phyloP scores from a whole-genome alignment of 1,284 basidiomycete species.

The Cronartium ribicola region DNA sequence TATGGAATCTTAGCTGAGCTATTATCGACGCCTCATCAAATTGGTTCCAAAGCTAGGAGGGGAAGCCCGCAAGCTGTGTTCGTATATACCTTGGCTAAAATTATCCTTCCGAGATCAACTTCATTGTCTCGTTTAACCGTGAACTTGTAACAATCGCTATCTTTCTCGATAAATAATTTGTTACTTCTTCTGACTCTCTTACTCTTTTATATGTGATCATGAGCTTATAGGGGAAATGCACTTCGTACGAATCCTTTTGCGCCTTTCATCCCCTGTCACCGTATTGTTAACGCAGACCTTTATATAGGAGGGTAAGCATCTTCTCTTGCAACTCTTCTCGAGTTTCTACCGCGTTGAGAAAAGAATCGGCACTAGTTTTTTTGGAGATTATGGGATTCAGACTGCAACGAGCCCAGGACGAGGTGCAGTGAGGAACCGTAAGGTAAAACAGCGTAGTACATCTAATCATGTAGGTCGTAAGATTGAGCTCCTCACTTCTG shows the following conservation, averaged over 20 bases:
- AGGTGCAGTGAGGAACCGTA: neutral
- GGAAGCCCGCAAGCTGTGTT: conserved; percentile 7
- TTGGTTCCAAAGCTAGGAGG: neutral
- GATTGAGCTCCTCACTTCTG: neutral
- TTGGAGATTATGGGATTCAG: conserved; percentile 5
- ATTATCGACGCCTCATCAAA: neutral
- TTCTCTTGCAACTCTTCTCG: neutral
- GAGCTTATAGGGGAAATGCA: conserved; percentile 55
- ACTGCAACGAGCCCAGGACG: neutral
- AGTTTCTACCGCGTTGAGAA: too few species aligned
- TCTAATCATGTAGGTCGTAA: conserved; percentile 7
- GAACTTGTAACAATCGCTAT: too few species aligned
- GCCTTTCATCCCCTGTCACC: conserved; percentile 64
- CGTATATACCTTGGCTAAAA: neutral
- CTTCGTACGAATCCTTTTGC: conserved; percentile 63
- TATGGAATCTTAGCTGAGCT: conserved; percentile 8
- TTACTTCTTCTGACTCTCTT: neutral
- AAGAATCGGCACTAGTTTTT: neutral
- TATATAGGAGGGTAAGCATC: conserved; percentile 55
- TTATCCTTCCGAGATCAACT: neutral
- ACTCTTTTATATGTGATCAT: neutral
- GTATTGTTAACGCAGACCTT: conserved; percentile 61
- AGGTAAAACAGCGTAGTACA: neutral
- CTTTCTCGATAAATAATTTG: neutral
- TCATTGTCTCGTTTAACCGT: neutral